Evolutionary conservation across 176 grass and related monocot genomes (phyloP).

Genomic region (Eragrostis nindensis): DNA sequence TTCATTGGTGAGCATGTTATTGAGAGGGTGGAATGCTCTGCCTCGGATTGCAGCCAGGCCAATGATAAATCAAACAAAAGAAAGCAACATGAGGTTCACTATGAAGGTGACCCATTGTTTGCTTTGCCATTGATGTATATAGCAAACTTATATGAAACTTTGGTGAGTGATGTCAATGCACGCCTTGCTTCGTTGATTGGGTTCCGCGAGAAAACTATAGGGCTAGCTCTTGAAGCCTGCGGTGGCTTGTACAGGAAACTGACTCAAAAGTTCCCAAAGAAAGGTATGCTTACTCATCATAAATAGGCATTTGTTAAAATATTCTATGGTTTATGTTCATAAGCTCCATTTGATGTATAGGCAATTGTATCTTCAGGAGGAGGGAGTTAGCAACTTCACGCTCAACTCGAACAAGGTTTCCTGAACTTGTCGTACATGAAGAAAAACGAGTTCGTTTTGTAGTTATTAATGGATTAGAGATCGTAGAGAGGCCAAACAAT

Average conservation of each 20-base stretch:
- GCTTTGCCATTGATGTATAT: slow-evolving; percentile 93
- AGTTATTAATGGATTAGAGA: slow-evolving; percentile 76
- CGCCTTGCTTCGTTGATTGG: slow-evolving; percentile 68
- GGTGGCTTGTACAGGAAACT: slow-evolving; percentile 94
- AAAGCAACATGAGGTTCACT: slow-evolving; percentile 61
- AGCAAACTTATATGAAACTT: slow-evolving; percentile 89
- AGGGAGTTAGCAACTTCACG: slow-evolving; percentile 92
- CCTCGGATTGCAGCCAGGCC: slow-evolving; percentile 40
- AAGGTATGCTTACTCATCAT: slow-evolving; percentile 47
- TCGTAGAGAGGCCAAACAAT: slow-evolving; percentile 76
- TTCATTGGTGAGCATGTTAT: slow-evolving; percentile 75
- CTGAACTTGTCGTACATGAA: slow-evolving; percentile 90
- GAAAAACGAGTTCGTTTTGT: slow-evolving; percentile 96
- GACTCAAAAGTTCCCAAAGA: slow-evolving; percentile 78
- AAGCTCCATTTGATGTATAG: slow-evolving; percentile 45
- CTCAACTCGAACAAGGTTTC: slow-evolving; percentile 71
- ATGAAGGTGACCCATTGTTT: slow-evolving; percentile 76
- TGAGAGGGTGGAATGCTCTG: slow-evolving; percentile 62
- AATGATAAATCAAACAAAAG: slow-evolving; percentile 75
- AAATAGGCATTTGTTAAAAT: background rate
- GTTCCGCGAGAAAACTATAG: slow-evolving; percentile 69
- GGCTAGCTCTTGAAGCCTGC: slow-evolving; percentile 85
- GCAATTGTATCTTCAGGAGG: slow-evolving; percentile 83
- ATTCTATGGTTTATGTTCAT: slow-evolving; percentile 19
- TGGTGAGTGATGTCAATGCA: slow-evolving; percentile 65